Conservation (phyloP, 129 eudicot genomes). For the Helianthus tuberosus region DNA sequence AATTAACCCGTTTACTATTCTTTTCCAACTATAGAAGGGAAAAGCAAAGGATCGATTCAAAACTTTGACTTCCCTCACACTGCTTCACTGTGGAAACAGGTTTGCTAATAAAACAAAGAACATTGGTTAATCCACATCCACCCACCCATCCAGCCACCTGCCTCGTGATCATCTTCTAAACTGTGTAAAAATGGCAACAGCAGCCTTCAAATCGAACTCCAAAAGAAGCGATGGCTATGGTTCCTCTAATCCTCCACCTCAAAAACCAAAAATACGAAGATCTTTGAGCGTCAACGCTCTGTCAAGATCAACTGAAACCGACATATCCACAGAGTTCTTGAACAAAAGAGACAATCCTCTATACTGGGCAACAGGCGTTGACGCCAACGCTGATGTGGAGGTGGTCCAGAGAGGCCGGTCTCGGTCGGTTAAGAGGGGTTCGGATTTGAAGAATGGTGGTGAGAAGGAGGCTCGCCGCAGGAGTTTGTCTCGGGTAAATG, state of each 20-base stretch:
- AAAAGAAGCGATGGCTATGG: conserved; percentile 41
- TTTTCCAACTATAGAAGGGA: no score
- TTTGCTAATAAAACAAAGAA: conserved; percentile 27
- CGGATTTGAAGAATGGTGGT: conserved; percentile 30
- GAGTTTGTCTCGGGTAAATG: conserved; percentile 56
- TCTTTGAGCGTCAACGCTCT: conserved; percentile 80
- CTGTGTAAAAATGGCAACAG: conserved; percentile 49
- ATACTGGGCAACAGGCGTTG: conserved; percentile 34
- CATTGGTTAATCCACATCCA: not conserved
- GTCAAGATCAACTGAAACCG: conserved; percentile 44
- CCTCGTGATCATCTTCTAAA: conserved; percentile 5
- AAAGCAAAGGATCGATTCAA: no score
- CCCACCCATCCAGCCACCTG: not conserved
- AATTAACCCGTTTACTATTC: no score
- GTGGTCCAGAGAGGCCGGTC: conserved; percentile 61
- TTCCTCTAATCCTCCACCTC: conserved; percentile 9
- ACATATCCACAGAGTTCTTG: conserved; percentile 49
- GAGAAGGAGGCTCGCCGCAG: conserved; percentile 33
- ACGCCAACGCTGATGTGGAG: conserved; percentile 24
- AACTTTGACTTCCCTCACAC: no score
- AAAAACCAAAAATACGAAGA: conserved; percentile 41
- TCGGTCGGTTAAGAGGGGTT: conserved; percentile 38
- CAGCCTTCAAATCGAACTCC: conserved; percentile 77
- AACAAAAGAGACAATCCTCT: conserved; percentile 85
- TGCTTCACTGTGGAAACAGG: not conserved